Conservation (phyloP, 768 basidiomycete species). For the Tricholoma flavovirens region DNA sequence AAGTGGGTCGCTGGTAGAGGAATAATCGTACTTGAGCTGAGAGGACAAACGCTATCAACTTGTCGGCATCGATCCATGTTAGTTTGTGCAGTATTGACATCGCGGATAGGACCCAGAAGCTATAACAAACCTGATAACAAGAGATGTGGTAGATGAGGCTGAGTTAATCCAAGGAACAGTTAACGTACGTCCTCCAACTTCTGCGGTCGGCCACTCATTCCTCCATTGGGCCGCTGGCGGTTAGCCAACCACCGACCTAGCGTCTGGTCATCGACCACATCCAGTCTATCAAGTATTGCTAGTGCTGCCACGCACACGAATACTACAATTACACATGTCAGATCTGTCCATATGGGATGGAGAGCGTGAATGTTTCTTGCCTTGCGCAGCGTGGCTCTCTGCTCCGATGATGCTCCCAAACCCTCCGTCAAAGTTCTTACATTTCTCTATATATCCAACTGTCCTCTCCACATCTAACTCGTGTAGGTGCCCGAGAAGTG, state of each 20-base stretch:
- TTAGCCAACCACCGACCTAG: slow-evolving; percentile 93
- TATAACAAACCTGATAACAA: slow-evolving; percentile 80
- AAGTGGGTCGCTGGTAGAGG: background rate
- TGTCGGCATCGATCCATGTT: slow-evolving; percentile 82
- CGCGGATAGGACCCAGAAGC: slow-evolving; percentile 91
- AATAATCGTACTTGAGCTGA: slow-evolving; percentile 64
- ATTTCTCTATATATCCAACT: slow-evolving; percentile 64
- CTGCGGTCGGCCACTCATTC: slow-evolving; percentile 95
- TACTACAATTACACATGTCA: slow-evolving; percentile 39
- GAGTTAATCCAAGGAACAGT: background rate
- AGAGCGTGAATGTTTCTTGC: slow-evolving; percentile 36
- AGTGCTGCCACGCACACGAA: slow-evolving; percentile 87
- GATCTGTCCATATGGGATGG: background rate
- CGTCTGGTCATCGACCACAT: slow-evolving; percentile 72
- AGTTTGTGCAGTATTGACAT: slow-evolving; percentile 80
- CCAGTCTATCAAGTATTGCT: slow-evolving; percentile 79
- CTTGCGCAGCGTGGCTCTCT: slow-evolving; percentile 91
- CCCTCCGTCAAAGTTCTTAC: slow-evolving; percentile 93
- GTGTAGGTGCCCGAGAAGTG: slow-evolving; percentile 71
- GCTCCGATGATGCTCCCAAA: slow-evolving; percentile 82
- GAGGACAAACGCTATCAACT: slow-evolving; percentile 76
- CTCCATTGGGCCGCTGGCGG: slow-evolving; percentile 88
- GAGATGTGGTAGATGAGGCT: slow-evolving; percentile 6
- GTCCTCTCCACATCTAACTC: slow-evolving; percentile 64
- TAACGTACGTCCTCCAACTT: slow-evolving; percentile 84